Conservation (phyloP, 1,139 yeast species). For the Geotrichum restrictum region DNA sequence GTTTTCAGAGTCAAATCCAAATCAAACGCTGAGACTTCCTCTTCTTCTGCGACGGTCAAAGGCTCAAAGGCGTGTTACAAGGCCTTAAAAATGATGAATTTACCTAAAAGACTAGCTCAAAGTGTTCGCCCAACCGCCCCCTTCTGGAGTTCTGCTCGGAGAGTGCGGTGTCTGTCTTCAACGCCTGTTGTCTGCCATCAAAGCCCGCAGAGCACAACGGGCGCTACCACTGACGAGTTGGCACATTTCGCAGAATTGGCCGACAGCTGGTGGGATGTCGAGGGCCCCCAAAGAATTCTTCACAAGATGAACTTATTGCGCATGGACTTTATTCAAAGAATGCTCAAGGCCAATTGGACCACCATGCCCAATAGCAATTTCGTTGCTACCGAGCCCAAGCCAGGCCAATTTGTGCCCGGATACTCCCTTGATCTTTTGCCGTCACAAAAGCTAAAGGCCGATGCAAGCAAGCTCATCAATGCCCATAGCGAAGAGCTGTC, state of each 20-base stretch:
- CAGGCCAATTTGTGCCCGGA: conserved; percentile 59
- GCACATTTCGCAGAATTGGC: conserved; percentile 83
- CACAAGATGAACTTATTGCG: conserved; percentile 91
- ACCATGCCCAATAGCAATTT: conserved; percentile 35
- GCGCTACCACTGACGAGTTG: conserved; percentile 49
- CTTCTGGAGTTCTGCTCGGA: too few relatives aligned
- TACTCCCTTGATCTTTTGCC: conserved; percentile 69
- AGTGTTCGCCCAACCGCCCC: too few relatives aligned
- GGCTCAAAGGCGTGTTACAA: too few relatives aligned
- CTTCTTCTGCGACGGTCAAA: too few relatives aligned
- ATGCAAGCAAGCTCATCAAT: conserved; percentile 1
- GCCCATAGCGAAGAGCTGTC: conserved; percentile 26
- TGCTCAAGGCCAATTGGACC: conserved; percentile 48
- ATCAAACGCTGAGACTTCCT: too few relatives aligned
- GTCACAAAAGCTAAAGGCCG: conserved; percentile 3
- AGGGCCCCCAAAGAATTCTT: conserved; percentile 87
- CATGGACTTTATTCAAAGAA: conserved; percentile 75
- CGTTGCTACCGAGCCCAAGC: conserved; percentile 26
- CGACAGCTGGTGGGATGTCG: conserved; percentile 91
- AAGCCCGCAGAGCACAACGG: conserved; percentile 10
- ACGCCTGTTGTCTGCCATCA: neutral
- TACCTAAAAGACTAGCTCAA: too few relatives aligned
- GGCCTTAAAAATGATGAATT: too few relatives aligned
- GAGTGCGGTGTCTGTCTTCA: neutral
- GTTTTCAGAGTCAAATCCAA: too few relatives aligned